Evolutionary conservation across 768 basidiomycete genomes (phyloP).

Genomic region (Daedaleopsis nitida): DNA sequence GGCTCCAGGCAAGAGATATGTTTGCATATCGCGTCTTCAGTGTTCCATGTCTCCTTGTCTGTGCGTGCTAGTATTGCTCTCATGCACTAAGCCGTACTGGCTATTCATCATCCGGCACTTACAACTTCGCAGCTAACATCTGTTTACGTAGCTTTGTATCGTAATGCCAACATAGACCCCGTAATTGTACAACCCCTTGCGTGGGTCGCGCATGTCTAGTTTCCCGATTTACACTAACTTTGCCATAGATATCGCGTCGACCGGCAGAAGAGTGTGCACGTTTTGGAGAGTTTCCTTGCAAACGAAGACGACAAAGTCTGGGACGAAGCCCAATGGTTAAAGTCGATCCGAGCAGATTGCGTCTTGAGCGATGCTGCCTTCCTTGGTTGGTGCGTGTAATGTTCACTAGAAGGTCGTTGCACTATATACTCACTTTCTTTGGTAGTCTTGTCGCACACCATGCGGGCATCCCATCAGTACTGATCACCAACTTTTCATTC

Average conservation of each 20-base stretch:
- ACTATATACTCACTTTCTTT: background rate
- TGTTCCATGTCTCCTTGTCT: no score
- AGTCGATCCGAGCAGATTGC: conserved; percentile 49
- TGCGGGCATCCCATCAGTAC: conserved; percentile 64
- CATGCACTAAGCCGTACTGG: no score
- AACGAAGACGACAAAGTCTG: conserved; percentile 55
- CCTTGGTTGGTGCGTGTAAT: conserved; percentile 62
- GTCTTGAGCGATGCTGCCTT: conserved; percentile 81
- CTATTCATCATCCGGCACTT: no score
- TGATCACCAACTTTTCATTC: conserved; percentile 85
- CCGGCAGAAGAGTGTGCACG: conserved; percentile 66
- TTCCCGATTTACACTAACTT: background rate
- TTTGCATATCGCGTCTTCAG: no score
- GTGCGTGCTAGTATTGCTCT: no score
- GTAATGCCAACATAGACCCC: conserved; percentile 75
- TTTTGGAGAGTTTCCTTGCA: conserved; percentile 57
- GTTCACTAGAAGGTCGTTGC: background rate
- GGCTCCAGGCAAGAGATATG: no score
- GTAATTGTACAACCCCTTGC: conserved; percentile 82
- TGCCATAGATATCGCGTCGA: conserved; percentile 67
- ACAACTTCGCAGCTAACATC: background rate
- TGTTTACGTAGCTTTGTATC: conserved; percentile 49
- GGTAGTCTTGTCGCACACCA: conserved; percentile 64
- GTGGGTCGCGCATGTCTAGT: conserved; percentile 43
- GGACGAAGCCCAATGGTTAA: conserved; percentile 62